A percentile compares a stretch with the other conserved stretches of the same genome.
These are phyloP conservation scores for Leccinum boreale DNA, from an alignment of 768 basidiomycete species.

Conservation along the genomic window DNA sequence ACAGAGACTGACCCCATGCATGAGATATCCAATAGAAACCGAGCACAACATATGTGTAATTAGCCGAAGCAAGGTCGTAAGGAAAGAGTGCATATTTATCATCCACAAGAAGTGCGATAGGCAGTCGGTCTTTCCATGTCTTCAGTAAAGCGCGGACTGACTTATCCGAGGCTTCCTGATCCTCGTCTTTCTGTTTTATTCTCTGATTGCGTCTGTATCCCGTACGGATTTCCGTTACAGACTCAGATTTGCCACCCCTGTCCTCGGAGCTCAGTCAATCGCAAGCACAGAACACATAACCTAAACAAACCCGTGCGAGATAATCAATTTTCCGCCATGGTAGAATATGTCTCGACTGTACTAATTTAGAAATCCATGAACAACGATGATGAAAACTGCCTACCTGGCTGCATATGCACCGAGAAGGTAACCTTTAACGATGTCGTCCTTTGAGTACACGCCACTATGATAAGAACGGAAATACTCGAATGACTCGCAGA, in stretches of 20 bases:
- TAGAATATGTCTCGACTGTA: conserved; percentile 66
- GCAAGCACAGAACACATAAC: not conserved
- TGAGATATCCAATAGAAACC: conserved; percentile 67
- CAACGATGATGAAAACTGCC: conserved; percentile 11
- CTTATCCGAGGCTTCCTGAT: conserved; percentile 66
- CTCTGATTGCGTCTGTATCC: conserved; percentile 37
- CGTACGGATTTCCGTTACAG: conserved; percentile 38
- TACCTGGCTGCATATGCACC: conserved; percentile 68
- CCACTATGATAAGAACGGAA: conserved; percentile 74
- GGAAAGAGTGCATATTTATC: conserved; percentile 74
- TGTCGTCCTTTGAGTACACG: conserved; percentile 60
- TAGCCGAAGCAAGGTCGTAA: conserved; percentile 52
- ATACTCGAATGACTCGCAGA: conserved; percentile 75
- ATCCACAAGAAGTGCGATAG: conserved; percentile 70
- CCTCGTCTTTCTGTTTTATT: conserved; percentile 41
- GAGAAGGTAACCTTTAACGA: conserved; percentile 74
- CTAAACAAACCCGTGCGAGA: conserved; percentile 73
- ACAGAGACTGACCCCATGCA: conserved; percentile 40
- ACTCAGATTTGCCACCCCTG: conserved; percentile 71
- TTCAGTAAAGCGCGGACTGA: conserved; percentile 68
- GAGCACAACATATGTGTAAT: conserved; percentile 50
- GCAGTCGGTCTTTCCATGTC: conserved; percentile 51
- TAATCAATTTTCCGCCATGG: conserved; percentile 64
- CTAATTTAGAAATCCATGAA: conserved; percentile 12
- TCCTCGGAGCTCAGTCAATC: not conserved